Evolutionary conservation across 495 filamentous ascomycete species (phyloP).

Genomic region (Daldinia grandis): DNA sequence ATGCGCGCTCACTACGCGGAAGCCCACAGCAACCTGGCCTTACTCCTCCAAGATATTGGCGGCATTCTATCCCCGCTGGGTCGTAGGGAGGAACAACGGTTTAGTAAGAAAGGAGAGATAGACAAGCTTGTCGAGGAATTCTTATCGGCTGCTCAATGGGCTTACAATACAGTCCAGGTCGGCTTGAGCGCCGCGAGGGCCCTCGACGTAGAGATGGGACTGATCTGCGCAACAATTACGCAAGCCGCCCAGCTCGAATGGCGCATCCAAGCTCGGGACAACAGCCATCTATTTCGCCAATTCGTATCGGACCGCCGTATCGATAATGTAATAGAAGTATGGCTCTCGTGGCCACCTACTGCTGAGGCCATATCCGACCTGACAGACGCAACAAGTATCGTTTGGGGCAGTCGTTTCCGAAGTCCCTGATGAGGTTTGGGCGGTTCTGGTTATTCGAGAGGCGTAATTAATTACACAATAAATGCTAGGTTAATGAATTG

Average conservation of each 20-base stretch:
- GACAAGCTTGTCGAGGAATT: not conserved
- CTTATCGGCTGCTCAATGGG: not conserved
- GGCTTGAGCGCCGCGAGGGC: not conserved
- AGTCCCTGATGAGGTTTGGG: too few species aligned
- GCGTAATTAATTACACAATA: not conserved
- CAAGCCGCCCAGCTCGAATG: not conserved
- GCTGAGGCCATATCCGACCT: not conserved
- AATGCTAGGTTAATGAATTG: not conserved
- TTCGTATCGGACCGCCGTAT: not conserved
- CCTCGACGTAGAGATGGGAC: not conserved
- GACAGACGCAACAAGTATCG: not conserved
- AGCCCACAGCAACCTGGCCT: not conserved
- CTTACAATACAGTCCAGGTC: not conserved
- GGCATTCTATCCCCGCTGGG: not conserved
- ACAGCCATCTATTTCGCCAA: not conserved
- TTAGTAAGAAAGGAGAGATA: not conserved
- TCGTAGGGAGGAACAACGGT: not conserved
- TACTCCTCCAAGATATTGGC: not conserved
- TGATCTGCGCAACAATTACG: not conserved
- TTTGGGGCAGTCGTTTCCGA: not conserved
- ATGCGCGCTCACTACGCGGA: constrained; percentile 8
- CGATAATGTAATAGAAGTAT: not conserved
- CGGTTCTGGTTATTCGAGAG: not conserved
- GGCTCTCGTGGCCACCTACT: constrained; percentile 3
- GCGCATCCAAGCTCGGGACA: not conserved